Percentiles rank a stretch among this genome's conserved stretches.
phyloP scores from a whole-genome alignment of 805 yeast species.

The Myxozyma vanderwaltii region DNA sequence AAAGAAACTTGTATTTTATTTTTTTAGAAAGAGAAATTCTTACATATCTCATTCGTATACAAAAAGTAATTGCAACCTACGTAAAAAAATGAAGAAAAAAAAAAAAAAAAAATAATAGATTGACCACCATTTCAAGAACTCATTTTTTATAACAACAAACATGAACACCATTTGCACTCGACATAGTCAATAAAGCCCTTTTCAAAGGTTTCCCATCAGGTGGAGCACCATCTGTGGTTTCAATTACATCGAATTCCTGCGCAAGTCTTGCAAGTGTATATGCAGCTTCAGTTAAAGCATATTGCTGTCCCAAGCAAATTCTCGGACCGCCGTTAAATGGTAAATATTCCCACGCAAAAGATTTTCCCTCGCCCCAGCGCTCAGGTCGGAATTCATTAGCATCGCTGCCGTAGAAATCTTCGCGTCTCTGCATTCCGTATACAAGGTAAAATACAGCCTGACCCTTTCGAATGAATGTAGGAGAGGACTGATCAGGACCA shows the following conservation, averaged over 20 bases:
- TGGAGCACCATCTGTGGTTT: conserved; percentile 15
- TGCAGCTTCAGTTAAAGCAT: conserved; percentile 56
- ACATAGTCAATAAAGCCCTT: conserved; percentile 21
- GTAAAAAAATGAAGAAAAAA: too few species aligned
- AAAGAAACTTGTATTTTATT: too few species aligned
- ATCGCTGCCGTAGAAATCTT: conserved; percentile 50
- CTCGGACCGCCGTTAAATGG: conserved; percentile 62
- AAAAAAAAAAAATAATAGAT: too few species aligned
- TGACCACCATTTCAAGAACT: too few species aligned
- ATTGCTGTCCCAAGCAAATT: conserved; percentile 59
- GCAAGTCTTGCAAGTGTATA: conserved; percentile 48
- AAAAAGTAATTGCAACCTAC: too few species aligned
- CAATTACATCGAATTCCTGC: conserved; percentile 40
- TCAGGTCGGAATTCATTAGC: conserved; percentile 52
- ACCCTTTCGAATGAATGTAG: conserved; percentile 51
- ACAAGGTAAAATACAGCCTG: conserved; percentile 46
- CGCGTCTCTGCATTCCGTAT: conserved; percentile 49
- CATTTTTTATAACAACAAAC: conserved; percentile 9
- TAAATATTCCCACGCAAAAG: conserved; percentile 52
- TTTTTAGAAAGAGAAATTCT: too few species aligned
- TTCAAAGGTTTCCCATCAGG: conserved; percentile 16
- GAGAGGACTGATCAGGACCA: conserved; percentile 46
- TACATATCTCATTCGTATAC: too few species aligned
- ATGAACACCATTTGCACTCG: conserved; percentile 18
- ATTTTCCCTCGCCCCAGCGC: conserved; percentile 49